Evolutionary conservation across 2,329 filamentous ascomycete genomes (phyloP), one percentile per base, ranked within the genome.

Genomic region (Trichoderma endophyticum): DNA sequence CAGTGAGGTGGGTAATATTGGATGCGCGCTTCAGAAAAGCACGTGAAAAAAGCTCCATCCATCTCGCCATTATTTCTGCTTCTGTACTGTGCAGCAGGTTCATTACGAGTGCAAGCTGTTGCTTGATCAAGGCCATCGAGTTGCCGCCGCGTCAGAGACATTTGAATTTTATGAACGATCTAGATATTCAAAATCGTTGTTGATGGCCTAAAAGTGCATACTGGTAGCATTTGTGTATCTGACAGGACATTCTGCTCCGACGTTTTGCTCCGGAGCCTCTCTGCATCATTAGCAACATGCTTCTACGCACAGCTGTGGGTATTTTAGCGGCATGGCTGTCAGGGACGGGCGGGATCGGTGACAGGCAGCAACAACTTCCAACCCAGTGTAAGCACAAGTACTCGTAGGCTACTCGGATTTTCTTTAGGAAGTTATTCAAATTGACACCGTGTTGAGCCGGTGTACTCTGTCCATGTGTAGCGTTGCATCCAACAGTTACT

Each of bases 31-130:
- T 69, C 12, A n/a, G 9, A 70, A 70, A 54, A 70, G 57, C 67
- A 70, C 43, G 67, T 70, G 66, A 69, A 69, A 61, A 51, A 34
- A n/a, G 34, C 48, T 57, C 30, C 28, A 15, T 67, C 18, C n/a
- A 39, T 39, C 51, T 51, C 24, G 21, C 34, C 60, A 39, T 36
- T 21, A 1, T 8, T 43, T n/a, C 34, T 6, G 26, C 18, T 32
- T 24, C n/a, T 24, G 48, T 54, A 43, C 39, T 43, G 39, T 43
- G 2, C n/a, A 24, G 48, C 15, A 43, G 39, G 15, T 24, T 14
- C 21, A 24, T 24, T 12, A 21, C 48, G 11, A 54, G 48, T 24
- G 48, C 48, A 54, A 54, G 21, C 21, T 54, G 43, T 54, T 24
- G 48, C 11, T 24, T 24, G 11, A 21, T 34, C 8, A 2, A 5